Conservation (phyloP, 1,139 yeast genomes). For the Citeromyces hawaiiensis region DNA sequence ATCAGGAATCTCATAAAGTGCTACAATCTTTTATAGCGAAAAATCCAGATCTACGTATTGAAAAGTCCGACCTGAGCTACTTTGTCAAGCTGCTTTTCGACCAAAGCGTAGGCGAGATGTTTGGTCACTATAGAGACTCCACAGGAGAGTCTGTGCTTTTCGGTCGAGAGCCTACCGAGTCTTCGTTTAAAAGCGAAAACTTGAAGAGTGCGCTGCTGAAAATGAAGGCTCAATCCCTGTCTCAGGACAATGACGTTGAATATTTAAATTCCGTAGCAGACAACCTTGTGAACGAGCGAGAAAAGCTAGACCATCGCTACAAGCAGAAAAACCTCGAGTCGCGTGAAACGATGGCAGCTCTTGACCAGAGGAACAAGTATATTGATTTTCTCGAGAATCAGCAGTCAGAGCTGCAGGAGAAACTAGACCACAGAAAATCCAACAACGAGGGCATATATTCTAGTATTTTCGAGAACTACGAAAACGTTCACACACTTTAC, state of each 20-base stretch:
- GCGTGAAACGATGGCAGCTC: not conserved
- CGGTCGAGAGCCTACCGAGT: not conserved
- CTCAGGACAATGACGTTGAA: not conserved
- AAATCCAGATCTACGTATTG: not conserved
- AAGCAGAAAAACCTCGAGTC: not conserved
- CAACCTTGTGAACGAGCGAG: not conserved
- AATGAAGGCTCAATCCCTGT: not conserved
- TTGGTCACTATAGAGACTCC: not conserved
- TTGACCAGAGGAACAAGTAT: not conserved
- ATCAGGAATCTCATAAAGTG: not conserved
- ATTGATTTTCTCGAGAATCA: not conserved
- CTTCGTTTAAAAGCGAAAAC: not conserved
- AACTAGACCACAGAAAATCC: not conserved
- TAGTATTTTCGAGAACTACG: not conserved
- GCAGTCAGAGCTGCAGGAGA: not conserved
- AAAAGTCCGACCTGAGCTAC: not conserved
- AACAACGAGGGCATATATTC: not conserved
- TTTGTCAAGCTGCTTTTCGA: slow-evolving; percentile 2
- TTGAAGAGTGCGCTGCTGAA: not conserved
- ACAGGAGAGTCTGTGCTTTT: too few relatives aligned
- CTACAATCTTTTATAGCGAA: not conserved
- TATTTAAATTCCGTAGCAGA: not conserved
- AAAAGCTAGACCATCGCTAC: not conserved
- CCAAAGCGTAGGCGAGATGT: not conserved
- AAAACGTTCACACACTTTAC: not conserved